Evolutionary conservation across 140 eudicot genomes (phyloP).

Genomic region (Bidens hawaiensis): DNA sequence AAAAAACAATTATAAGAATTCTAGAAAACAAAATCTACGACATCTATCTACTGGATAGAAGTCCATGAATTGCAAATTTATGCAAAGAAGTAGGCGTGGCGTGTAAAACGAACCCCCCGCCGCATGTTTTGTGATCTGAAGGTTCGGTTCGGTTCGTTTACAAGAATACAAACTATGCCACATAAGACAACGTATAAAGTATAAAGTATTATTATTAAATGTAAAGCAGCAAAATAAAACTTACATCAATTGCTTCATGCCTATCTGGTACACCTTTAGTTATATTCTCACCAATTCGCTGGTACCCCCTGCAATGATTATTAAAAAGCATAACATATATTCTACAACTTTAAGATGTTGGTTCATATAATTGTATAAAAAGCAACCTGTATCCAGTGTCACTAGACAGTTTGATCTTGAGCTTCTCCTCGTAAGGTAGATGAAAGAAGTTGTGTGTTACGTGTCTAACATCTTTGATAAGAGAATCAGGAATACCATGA

Average conservation of each 20-base stretch:
- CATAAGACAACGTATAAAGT: not conserved
- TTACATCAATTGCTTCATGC: constrained; percentile 95
- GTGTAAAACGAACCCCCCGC: too few relatives aligned
- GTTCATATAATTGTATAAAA: not conserved
- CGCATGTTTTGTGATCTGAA: too few relatives aligned
- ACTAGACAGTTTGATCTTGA: constrained; percentile 67
- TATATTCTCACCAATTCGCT: constrained; percentile 70
- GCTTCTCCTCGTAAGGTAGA: constrained; percentile 78
- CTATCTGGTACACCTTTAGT: constrained; percentile 85
- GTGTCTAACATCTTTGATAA: constrained; percentile 59
- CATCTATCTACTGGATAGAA: not conserved
- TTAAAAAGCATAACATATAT: not conserved
- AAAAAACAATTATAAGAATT: not conserved
- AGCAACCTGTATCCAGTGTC: constrained; percentile 96
- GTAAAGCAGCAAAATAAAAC: constrained; percentile 23
- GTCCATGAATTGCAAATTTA: not conserved
- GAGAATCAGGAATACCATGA: constrained; percentile 80
- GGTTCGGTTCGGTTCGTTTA: too few relatives aligned
- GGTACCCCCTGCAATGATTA: constrained; percentile 73
- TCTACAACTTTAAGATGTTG: not conserved
- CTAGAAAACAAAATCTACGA: not conserved
- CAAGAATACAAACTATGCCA: too few relatives aligned
- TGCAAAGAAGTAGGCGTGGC: not conserved
- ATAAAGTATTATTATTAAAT: too few relatives aligned
- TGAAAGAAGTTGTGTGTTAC: constrained; percentile 53